These are phyloP conservation scores for Pyrenophora tritici-repentis DNA, from an alignment of 2,329 filamentous ascomycete genomes.

Conservation along the genomic window DNA sequence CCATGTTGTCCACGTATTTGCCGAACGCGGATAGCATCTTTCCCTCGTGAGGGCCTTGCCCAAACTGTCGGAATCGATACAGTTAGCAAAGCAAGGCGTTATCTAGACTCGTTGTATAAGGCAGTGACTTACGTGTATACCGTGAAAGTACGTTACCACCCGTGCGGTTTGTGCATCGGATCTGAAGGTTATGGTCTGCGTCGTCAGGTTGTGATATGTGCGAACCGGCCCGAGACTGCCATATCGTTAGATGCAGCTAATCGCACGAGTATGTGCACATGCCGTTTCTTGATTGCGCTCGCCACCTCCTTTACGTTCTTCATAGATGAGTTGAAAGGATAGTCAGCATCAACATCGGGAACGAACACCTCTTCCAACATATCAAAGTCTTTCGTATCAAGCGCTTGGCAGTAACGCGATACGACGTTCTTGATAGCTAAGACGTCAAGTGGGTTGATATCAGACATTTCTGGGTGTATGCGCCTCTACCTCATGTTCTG, in stretches of 20 bases:
- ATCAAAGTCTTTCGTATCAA: conserved; percentile 50
- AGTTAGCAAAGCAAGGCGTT: not conserved
- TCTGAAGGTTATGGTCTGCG: conserved; percentile 46
- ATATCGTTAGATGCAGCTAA: not conserved
- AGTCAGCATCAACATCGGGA: conserved; percentile 47
- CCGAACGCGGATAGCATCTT: conserved; percentile 51
- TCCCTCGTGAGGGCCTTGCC: conserved; percentile 49
- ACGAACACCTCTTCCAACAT: conserved; percentile 49
- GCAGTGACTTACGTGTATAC: conserved; percentile 34
- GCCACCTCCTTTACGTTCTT: conserved; percentile 43
- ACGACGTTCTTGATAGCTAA: conserved; percentile 51
- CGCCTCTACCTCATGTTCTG: not conserved
- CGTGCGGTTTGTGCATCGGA: conserved; percentile 38
- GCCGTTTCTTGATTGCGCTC: conserved; percentile 44
- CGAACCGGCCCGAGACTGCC: conserved; percentile 47
- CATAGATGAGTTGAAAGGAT: conserved; percentile 46
- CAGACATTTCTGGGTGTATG: conserved; percentile 17
- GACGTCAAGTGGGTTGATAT: conserved; percentile 30
- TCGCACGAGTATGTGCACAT: not conserved
- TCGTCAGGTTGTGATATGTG: conserved; percentile 52
- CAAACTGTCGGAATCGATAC: conserved; percentile 35
- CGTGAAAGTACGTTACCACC: conserved; percentile 50
- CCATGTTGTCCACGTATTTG: conserved; percentile 48
- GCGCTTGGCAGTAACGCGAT: conserved; percentile 51
- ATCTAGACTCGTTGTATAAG: not conserved